A percentile compares a stretch with the other conserved stretches of the same genome.
These are phyloP conservation scores for Penicillium sp. DNA, from an alignment of 2,329 filamentous ascomycete genomes.

Conservation along the genomic window DNA sequence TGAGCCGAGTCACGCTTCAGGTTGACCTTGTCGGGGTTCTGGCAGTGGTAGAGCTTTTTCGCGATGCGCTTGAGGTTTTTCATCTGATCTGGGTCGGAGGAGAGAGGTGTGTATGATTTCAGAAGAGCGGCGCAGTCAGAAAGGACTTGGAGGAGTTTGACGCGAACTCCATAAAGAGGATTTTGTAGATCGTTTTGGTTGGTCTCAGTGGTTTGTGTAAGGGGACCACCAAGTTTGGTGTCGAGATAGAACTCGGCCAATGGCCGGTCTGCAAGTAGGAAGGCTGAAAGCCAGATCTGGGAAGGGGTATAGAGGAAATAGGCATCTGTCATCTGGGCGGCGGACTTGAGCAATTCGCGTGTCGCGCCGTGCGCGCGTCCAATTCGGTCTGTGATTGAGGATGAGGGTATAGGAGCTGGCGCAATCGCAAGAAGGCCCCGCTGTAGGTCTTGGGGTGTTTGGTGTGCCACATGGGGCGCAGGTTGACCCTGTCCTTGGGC, in stretches of 20 bases:
- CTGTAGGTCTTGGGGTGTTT: slow-evolving; percentile 31
- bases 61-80: slow-evolving; percentile 44
- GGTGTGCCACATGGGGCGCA: slow-evolving; percentile 26
- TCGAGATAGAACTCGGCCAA: slow-evolving; percentile 44
- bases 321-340: slow-evolving; percentile 82
- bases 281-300: slow-evolving; percentile 83
- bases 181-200: slow-evolving; percentile 12
- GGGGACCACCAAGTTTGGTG: slow-evolving; percentile 36
- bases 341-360: slow-evolving; percentile 67
- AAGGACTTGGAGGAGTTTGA: slow-evolving; percentile 37
- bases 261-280: slow-evolving; percentile 65
- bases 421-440: slow-evolving; percentile 30
- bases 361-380: slow-evolving; percentile 66
- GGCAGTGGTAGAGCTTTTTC: slow-evolving; percentile 47
- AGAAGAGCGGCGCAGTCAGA: slow-evolving; percentile 38
- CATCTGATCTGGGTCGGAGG: slow-evolving; percentile 38
- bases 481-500: slow-evolving; percentile 54
- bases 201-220: slow-evolving; percentile 7
- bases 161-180: slow-evolving; percentile 31
- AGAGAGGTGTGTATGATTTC: slow-evolving; percentile 36
- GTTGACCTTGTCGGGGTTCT: slow-evolving; percentile 46
- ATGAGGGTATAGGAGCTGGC: slow-evolving; percentile 22
- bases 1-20: slow-evolving; percentile 40
- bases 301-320: slow-evolving; percentile 95
- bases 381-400: slow-evolving; percentile 45